Conservation (phyloP, 2,329 filamentous ascomycete genomes). For the Leptographium radiaticola region DNA sequence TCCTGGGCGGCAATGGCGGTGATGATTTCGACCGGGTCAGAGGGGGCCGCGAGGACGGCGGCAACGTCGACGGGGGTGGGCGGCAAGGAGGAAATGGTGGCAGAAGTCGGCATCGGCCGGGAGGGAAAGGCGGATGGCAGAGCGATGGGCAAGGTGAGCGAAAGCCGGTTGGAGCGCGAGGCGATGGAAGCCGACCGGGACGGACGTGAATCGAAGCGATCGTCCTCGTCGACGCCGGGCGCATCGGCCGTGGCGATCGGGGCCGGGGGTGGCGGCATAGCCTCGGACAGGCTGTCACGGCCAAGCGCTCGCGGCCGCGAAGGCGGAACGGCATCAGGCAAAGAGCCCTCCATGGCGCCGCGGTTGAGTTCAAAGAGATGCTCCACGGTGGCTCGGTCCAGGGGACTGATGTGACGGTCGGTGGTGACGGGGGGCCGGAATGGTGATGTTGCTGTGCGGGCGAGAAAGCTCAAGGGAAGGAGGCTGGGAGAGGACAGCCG, state of each 20-base stretch:
- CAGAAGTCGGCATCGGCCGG: slow-evolving; percentile 35
- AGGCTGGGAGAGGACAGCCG: not conserved
- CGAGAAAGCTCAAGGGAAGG: not conserved
- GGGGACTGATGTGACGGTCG: slow-evolving; percentile 2
- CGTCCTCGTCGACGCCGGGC: slow-evolving; percentile 15
- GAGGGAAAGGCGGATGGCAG: slow-evolving; percentile 38
- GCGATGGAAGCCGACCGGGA: slow-evolving; percentile 39
- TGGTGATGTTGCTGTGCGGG: not conserved
- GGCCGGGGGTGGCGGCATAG: slow-evolving; percentile 19
- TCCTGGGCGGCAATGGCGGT: slow-evolving; percentile 88
- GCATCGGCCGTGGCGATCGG: not conserved
- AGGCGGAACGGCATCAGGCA: slow-evolving; percentile 1
- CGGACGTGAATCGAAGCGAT: slow-evolving; percentile 29
- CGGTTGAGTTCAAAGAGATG: slow-evolving; percentile 6
- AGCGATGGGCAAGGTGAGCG: slow-evolving; percentile 48
- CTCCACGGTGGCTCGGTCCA: slow-evolving; percentile 11
- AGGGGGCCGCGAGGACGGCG: slow-evolving; percentile 28
- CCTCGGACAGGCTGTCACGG: slow-evolving; percentile 12
- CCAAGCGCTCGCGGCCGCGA: slow-evolving; percentile 3
- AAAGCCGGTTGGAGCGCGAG: slow-evolving; percentile 44
- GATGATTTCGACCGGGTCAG: slow-evolving; percentile 57
- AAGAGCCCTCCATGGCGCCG: slow-evolving; percentile 5
- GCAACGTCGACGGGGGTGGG: slow-evolving; percentile 34
- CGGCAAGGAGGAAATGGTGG: slow-evolving; percentile 28
- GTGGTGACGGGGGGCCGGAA: not conserved